Conservation (phyloP, 2,329 filamentous ascomycete genomes). For the Sclerotinia trifoliorum region DNA sequence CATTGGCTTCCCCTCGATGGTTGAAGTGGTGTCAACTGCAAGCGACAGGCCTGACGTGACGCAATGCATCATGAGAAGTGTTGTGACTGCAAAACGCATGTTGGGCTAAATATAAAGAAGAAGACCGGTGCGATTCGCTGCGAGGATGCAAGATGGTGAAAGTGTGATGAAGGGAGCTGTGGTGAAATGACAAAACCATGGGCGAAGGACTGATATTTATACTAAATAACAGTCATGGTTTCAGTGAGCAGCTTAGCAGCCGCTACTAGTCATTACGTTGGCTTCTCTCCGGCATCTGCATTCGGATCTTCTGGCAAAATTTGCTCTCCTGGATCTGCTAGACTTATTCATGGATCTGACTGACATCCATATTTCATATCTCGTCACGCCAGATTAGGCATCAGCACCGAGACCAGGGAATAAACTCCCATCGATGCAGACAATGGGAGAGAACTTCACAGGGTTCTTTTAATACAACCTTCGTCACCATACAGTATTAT, state of each 20-base stretch:
- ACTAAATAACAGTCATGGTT: not conserved
- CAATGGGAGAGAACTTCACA: too few relatives aligned
- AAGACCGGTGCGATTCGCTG: not conserved
- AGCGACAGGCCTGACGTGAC: not conserved
- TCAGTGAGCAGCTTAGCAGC: not conserved
- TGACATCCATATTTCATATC: too few relatives aligned
- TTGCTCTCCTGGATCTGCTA: too few relatives aligned
- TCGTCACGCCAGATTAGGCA: too few relatives aligned
- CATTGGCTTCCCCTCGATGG: not conserved
- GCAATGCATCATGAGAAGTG: not conserved
- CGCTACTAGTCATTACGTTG: not conserved
- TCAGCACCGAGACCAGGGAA: too few relatives aligned
- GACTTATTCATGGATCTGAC: too few relatives aligned
- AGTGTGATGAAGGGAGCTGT: not conserved
- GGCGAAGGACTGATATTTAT: not conserved
- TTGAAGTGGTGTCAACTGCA: not conserved
- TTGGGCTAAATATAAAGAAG: not conserved
- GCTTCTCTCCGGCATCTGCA: not conserved
- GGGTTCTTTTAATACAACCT: too few relatives aligned
- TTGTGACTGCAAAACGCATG: not conserved
- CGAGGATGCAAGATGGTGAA: not conserved
- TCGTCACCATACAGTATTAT: too few relatives aligned
- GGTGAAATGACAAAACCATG: not conserved
- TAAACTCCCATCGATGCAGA: too few relatives aligned
- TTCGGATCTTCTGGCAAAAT: not conserved